phyloP scores from a whole-genome alignment of 208 protist genomes.

The Baffinella frigidus region DNA sequence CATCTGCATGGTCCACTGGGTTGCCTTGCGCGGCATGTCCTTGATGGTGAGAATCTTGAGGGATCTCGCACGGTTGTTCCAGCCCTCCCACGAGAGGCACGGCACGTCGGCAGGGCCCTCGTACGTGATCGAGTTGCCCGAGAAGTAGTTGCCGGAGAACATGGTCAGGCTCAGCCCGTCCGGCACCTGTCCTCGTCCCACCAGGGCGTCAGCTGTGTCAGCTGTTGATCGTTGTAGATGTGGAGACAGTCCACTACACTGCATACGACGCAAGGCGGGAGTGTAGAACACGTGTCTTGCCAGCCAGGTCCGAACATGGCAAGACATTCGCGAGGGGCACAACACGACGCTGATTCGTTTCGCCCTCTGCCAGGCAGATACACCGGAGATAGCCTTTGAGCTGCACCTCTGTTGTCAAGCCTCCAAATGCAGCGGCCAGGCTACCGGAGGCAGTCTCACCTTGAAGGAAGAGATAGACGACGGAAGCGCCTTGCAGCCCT shows the following conservation, averaged over 20 bases:
- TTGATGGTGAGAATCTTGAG: constrained; percentile 22
- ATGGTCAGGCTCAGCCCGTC: background rate
- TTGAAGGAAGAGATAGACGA: no score
- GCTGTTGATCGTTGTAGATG: no score
- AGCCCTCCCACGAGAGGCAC: background rate
- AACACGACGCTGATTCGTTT: background rate
- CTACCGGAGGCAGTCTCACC: no score
- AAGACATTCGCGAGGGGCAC: no score
- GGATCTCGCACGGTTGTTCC: background rate
- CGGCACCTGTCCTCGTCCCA: background rate
- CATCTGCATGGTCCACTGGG: no score
- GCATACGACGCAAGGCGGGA: background rate
- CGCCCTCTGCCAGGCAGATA: background rate
- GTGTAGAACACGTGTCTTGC: background rate
- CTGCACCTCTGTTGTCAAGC: no score
- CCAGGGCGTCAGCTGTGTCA: background rate
- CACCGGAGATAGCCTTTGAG: no score
- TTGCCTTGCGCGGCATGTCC: no score
- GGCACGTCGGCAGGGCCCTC: background rate
- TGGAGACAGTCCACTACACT: background rate
- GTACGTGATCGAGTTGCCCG: background rate
- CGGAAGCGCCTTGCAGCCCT: no score
- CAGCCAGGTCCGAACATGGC: background rate
- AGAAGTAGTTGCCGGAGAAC: constrained; percentile 5
- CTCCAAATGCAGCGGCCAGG: no score